A percentile compares a stretch with the other conserved stretches of the same genome.
phyloP scores from a whole-genome alignment of 2,329 filamentous ascomycete genomes.

The Phialophora expanda region DNA sequence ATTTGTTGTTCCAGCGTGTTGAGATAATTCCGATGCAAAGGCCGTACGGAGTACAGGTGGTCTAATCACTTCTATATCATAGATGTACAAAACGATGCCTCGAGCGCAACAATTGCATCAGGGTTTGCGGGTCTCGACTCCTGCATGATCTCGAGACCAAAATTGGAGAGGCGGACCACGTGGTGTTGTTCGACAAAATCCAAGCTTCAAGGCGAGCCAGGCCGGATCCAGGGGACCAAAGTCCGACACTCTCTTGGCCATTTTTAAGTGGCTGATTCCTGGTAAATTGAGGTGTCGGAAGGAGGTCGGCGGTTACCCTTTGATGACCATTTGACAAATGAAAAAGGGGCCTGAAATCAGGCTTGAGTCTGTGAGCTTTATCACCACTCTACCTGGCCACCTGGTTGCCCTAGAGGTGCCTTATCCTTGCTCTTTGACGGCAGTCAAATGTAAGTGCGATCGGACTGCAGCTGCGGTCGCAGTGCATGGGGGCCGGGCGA shows the following conservation, averaged over 20 bases:
- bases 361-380: neutral
- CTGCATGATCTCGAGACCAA: neutral
- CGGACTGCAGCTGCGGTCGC: neutral
- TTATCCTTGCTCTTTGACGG: neutral
- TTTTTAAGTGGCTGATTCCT: slow-evolving; percentile 13
- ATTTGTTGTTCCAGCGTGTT: neutral
- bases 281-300: slow-evolving; percentile 21
- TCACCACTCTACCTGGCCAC: neutral
- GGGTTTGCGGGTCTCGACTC: neutral
- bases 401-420: neutral
- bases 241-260: neutral
- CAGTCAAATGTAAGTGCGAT: neutral
- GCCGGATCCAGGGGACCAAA: slow-evolving; percentile 7
- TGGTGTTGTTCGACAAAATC: neutral
- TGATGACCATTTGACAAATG: slow-evolving; percentile 9
- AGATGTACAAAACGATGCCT: neutral
- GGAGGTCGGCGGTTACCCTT: slow-evolving; percentile 21
- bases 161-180: slow-evolving; percentile 4
- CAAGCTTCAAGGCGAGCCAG: slow-evolving; percentile 7
- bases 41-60: neutral
- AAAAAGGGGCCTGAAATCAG: slow-evolving; percentile 5
- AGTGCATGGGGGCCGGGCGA: neutral
- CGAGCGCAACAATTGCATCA: neutral
- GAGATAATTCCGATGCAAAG: neutral
- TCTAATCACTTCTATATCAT: neutral